Conservation (phyloP, 305 asterid genomes). For the Fraxinus albicans region DNA sequence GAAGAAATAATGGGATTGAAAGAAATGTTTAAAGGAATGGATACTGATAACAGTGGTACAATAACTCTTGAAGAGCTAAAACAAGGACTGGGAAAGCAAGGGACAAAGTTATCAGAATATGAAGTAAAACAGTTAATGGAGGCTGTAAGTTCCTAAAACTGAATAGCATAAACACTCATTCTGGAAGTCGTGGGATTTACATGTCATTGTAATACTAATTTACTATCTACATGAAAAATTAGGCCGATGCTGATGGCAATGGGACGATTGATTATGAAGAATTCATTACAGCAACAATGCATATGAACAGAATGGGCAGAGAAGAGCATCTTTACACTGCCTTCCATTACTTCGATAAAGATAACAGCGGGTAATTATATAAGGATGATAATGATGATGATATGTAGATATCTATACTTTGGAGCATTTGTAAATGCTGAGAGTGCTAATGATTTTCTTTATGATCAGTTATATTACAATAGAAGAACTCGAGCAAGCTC, state of each 20-base stretch:
- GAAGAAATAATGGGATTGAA: conserved; percentile 1
- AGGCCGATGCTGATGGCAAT: conserved; percentile 98
- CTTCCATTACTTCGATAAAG: conserved; percentile 90
- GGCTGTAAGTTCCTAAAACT: background rate
- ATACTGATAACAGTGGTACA: background rate
- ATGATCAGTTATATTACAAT: conserved; percentile 52
- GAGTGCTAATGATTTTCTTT: background rate
- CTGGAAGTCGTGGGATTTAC: background rate
- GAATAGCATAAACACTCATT: background rate
- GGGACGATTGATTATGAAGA: conserved; percentile 95
- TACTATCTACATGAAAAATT: background rate
- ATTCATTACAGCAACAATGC: conserved; percentile 96
- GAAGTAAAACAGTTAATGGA: conserved; percentile 68
- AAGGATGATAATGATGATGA: background rate
- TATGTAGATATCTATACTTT: background rate
- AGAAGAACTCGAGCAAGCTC: conserved; percentile 93
- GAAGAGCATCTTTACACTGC: conserved; percentile 76
- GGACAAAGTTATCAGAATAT: background rate
- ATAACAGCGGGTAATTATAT: conserved; percentile 64
- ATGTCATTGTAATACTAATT: background rate
- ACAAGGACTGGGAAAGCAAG: background rate
- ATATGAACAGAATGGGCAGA: conserved; percentile 47
- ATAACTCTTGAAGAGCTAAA: conserved; percentile 5
- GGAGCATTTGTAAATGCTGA: background rate
- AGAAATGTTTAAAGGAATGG: conserved; percentile 1